phyloP scores from a whole-genome alignment of 2,329 filamentous ascomycete species.

The Parasarocladium wereldwijsianum region DNA sequence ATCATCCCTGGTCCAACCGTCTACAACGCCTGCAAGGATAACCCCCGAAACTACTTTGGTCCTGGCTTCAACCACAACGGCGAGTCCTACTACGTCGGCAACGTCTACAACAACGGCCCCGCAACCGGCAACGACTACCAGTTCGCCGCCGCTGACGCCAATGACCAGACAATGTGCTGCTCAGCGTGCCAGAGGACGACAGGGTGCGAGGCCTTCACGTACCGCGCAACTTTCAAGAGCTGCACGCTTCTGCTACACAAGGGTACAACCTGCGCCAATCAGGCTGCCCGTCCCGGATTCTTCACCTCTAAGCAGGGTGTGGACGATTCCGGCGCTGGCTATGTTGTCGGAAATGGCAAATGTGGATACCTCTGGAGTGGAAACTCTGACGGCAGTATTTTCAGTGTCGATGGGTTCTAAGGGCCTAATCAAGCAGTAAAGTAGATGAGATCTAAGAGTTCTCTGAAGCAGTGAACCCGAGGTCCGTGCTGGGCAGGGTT shows the following conservation, averaged over 20 bases:
- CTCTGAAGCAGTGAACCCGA: too few relatives aligned
- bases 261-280: constrained; percentile 1
- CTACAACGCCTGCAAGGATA: neutral
- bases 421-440: too few relatives aligned
- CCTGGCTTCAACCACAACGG: neutral
- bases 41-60: neutral
- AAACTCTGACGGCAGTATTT: constrained; percentile 2
- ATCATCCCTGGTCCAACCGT: constrained; percentile 2
- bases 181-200: constrained; percentile 4
- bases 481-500: too few relatives aligned
- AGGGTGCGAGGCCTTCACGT: constrained; percentile 5
- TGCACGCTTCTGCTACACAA: constrained; percentile 4
- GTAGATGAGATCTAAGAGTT: too few relatives aligned
- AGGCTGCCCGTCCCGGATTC: constrained; percentile 3
- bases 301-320: constrained; percentile 1
- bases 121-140: neutral
- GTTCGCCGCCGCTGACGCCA: constrained; percentile 4
- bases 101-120: constrained; percentile 2
- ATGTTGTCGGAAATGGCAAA: constrained; percentile 5
- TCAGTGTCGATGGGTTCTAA: constrained; percentile 1
- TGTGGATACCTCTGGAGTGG: constrained; percentile 5
- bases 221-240: constrained; percentile 3
- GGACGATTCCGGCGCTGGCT: constrained; percentile 3
- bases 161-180: constrained; percentile 2
- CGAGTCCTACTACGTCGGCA: neutral